These are phyloP conservation scores for Blastobotrys muscicola DNA, from an alignment of 805 yeast species.

Conservation along the genomic window DNA sequence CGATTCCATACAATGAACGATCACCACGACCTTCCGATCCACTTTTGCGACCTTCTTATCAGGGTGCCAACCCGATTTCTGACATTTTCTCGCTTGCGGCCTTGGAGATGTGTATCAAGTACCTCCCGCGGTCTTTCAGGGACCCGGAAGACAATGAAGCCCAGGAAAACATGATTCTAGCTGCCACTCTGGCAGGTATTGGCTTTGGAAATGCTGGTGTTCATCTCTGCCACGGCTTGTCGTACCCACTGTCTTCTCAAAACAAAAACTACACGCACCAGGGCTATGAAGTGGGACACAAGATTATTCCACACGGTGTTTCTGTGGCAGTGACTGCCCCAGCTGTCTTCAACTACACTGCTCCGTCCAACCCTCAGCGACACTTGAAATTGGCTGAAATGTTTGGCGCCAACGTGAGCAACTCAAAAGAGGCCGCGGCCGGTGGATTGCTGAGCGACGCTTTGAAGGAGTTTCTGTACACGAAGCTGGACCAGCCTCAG, in stretches of 20 bases:
- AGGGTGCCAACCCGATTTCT: conserved; percentile 38
- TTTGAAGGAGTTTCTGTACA: conserved; percentile 25
- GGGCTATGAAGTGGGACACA: conserved; percentile 32
- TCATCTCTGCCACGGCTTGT: conserved; percentile 35
- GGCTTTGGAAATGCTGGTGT: conserved; percentile 40
- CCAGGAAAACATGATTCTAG: conserved; percentile 35
- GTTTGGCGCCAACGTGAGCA: conserved; percentile 29
- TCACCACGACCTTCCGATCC: conserved; percentile 32
- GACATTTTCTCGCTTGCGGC: conserved; percentile 37
- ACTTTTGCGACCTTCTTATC: conserved; percentile 32
- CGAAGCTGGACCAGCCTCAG: conserved; percentile 29
- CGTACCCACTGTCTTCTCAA: conserved; percentile 32
- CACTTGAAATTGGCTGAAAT: conserved; percentile 30
- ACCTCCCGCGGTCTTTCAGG: conserved; percentile 31
- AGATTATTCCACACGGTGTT: conserved; percentile 37
- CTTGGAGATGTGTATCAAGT: conserved; percentile 31
- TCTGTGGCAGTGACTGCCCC: conserved; percentile 39
- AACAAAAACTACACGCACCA: conserved; percentile 29
- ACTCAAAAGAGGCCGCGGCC: conserved; percentile 29
- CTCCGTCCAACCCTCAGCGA: conserved; percentile 31
- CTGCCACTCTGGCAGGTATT: conserved; percentile 37
- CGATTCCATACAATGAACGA: conserved; percentile 33
- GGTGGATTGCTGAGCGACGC: conserved; percentile 32
- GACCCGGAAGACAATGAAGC: conserved; percentile 36
- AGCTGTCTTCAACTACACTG: conserved; percentile 33